Evolutionary conservation across 495 filamentous ascomycete genomes (phyloP), one percentile per base, ranked within the genome.

Genomic region (Aspergillus olivimuriae): DNA sequence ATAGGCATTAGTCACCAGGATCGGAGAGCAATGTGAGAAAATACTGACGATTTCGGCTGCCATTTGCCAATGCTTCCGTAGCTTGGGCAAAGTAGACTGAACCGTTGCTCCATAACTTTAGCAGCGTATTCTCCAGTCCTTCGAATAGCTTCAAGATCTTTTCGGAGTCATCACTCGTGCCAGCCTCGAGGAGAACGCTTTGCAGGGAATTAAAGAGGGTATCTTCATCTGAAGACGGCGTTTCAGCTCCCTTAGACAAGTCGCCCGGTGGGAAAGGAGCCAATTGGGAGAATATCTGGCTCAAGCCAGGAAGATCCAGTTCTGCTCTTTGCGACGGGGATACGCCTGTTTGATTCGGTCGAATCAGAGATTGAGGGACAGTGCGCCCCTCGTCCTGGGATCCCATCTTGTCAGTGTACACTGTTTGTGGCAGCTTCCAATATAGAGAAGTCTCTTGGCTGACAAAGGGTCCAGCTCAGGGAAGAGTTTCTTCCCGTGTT

Each of bases 31-130:
- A 37, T 3, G 28, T 20, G n/a, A 15, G n/a, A 4, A 14, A 39
- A 32, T 26, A 65, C 79, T 74, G 54, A 87, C 84, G 65, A 52
- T 84, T 73, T 61, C 84, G 77, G 55, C 83, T 84, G 10, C 66
- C 76, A 59, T 87, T 77, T 2, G 78, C 85, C 31, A 85, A 52
- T 47, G 74, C 68, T 50, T 82, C 79, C 9, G 78, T 72, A 2
- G 77, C 68, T n/a, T 60, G 47, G 15, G 64, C 57, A 48, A 87
- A 56, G 14, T 69, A 66, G 6, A 52, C 52, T 2, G 66, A 72
- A 34, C 56, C 56, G 45, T 56, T 57, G 34, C 52, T 39, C 66
- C 63, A 70, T 1, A 74, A 50, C 39, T 63, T 58, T 15, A 53
- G 33, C 33, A 74, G 47, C 18, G 60, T 58, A 15, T 30, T 30